Evolutionary conservation across 768 basidiomycete genomes (phyloP).

Genomic region (Amanita rubescens): DNA sequence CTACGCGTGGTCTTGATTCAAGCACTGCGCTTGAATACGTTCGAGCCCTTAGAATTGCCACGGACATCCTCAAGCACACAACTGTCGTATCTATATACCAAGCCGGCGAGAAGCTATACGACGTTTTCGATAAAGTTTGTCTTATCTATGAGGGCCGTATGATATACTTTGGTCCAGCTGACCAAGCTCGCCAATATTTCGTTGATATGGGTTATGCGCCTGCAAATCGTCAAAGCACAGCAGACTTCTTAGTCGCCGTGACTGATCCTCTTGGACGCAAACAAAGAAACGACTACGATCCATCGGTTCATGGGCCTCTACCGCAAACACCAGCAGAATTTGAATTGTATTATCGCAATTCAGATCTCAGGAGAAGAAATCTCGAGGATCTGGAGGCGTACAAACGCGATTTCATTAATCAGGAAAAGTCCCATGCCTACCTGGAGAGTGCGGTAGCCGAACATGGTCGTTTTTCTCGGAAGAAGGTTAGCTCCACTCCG

Average conservation of each 20-base stretch:
- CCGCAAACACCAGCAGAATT: conserved; percentile 44
- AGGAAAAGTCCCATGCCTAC: conserved; percentile 33
- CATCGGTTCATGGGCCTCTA: conserved; percentile 23
- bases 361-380: conserved; percentile 18
- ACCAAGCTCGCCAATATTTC: conserved; percentile 66
- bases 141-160: conserved; percentile 69
- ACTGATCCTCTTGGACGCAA: conserved; percentile 53
- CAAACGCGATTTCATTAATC: conserved; percentile 33
- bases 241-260: conserved; percentile 56
- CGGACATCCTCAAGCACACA: conserved; percentile 43
- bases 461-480: conserved; percentile 38
- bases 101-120: conserved; percentile 62
- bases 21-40: conserved; percentile 72
- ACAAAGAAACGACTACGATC: conserved; percentile 22
- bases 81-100: conserved; percentile 83
- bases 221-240: conserved; percentile 53
- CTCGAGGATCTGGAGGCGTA: conserved; percentile 40
- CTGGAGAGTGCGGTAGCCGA: conserved; percentile 40
- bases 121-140: conserved; percentile 66
- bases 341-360: conserved; percentile 23
- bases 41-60: conserved; percentile 55
- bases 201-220: conserved; percentile 58
- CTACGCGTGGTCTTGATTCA: conserved; percentile 57
- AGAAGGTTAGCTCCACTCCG: conserved; percentile 12
- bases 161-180: conserved; percentile 70